Evolutionary conservation across 2,329 filamentous ascomycete species (phyloP).

Genomic region (Cordyceps farinosa): DNA sequence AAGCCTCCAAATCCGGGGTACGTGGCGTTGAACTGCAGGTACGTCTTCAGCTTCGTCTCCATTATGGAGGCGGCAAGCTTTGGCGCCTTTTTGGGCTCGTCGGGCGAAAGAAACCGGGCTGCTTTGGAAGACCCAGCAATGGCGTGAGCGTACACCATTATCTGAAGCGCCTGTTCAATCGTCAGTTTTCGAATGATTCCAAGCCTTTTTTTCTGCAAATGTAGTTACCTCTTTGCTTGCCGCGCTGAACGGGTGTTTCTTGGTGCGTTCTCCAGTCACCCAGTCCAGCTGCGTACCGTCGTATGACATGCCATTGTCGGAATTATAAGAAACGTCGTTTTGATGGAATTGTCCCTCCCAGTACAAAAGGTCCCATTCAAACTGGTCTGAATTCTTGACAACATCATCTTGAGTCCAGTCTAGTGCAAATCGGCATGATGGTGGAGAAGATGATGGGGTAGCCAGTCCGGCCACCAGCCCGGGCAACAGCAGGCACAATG

Average conservation of each 20-base stretch:
- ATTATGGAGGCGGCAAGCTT: constrained; percentile 35
- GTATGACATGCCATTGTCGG: constrained; percentile 40
- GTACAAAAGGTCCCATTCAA: constrained; percentile 37
- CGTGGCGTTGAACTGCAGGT: constrained; percentile 38
- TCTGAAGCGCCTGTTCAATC: constrained; percentile 34
- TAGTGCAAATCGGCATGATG: constrained; percentile 31
- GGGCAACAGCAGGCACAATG: neutral
- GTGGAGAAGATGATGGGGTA: constrained; percentile 5
- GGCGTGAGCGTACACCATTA: constrained; percentile 42
- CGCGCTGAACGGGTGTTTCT: constrained; percentile 39
- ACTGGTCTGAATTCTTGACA: constrained; percentile 29
- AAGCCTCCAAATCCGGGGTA: constrained; percentile 41
- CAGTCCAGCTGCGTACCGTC: constrained; percentile 38
- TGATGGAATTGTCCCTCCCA: constrained; percentile 45
- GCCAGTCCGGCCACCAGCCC: constrained; percentile 1
- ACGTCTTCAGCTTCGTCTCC: constrained; percentile 37
- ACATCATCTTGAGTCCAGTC: constrained; percentile 30
- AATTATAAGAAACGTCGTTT: constrained; percentile 39
- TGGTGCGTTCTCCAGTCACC: constrained; percentile 32
- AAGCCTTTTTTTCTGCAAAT: neutral
- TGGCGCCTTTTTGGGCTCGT: constrained; percentile 30
- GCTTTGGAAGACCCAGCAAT: constrained; percentile 36
- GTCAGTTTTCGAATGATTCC: neutral
- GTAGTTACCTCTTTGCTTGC: constrained; percentile 32
- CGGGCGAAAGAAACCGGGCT: constrained; percentile 37